phyloP scores from a whole-genome alignment of 352 stramenopile species.

The Phytophthora quininea region DNA sequence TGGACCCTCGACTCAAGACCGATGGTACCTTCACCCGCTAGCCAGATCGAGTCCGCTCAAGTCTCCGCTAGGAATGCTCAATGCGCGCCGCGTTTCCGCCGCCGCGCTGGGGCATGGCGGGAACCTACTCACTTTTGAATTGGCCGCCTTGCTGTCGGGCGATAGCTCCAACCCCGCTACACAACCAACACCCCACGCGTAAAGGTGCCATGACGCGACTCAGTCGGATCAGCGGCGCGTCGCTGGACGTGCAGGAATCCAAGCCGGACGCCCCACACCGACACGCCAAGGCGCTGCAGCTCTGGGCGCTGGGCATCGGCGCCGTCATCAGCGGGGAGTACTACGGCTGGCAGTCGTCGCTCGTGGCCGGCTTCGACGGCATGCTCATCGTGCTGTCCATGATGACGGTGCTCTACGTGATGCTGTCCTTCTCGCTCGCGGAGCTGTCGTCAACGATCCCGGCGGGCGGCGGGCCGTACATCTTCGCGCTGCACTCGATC shows the following conservation, averaged over 20 bases:
- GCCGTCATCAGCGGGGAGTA: constrained; percentile 47
- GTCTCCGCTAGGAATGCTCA: neutral
- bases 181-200: neutral
- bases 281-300: constrained; percentile 55
- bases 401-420: constrained; percentile 63
- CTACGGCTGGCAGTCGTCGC: constrained; percentile 67
- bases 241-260: constrained; percentile 27
- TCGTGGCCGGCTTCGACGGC: constrained; percentile 59
- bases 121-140: constrained; percentile 21
- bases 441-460: constrained; percentile 64
- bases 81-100: neutral
- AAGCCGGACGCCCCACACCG: constrained; percentile 33
- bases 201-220: constrained; percentile 21
- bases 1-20: neutral
- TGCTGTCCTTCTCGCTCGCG: constrained; percentile 69
- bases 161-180: neutral
- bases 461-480: constrained; percentile 59
- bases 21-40: neutral
- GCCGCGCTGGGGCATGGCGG: neutral
- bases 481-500: constrained; percentile 62
- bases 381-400: constrained; percentile 63
- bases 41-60: neutral
- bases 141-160: constrained; percentile 7
- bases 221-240: constrained; percentile 29
- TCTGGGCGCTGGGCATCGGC: constrained; percentile 63